These are phyloP conservation scores for Aspergillus chevalieri DNA, from an alignment of 2,329 filamentous ascomycete genomes.

Conservation along the genomic window DNA sequence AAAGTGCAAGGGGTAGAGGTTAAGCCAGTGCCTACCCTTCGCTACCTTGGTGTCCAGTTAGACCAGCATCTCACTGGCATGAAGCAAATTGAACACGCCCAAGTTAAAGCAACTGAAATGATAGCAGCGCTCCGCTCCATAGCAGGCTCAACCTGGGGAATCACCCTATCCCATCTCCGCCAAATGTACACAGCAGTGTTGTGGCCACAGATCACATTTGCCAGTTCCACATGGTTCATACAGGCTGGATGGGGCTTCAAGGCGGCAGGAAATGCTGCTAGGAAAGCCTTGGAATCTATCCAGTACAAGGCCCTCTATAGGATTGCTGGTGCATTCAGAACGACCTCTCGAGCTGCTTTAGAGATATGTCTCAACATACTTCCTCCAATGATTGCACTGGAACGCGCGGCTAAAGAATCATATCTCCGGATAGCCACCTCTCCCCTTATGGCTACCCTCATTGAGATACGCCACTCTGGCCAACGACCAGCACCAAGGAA, in stretches of 20 bases:
- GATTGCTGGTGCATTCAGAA: slow-evolving; percentile 21
- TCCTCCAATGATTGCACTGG: slow-evolving; percentile 14
- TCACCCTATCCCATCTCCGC: slow-evolving; percentile 1
- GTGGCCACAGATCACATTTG: slow-evolving; percentile 21
- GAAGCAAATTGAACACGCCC: neutral
- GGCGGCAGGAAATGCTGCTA: neutral
- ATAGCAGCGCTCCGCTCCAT: neutral
- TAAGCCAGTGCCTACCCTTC: neutral
- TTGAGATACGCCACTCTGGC: neutral
- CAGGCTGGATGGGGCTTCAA: slow-evolving; percentile 1
- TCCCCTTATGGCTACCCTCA: neutral
- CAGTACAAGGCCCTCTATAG: slow-evolving; percentile 19
- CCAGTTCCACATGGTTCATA: slow-evolving; percentile 21
- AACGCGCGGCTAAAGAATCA: slow-evolving; percentile 16
- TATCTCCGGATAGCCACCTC: slow-evolving; percentile 16
- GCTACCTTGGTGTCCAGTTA: neutral
- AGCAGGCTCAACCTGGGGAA: neutral
- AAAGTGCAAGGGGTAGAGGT: neutral
- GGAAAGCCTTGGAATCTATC: slow-evolving; percentile 6
- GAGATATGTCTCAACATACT: slow-evolving; percentile 22
- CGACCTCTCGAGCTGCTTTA: slow-evolving; percentile 11
- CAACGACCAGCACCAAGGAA: neutral
- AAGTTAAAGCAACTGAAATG: neutral
- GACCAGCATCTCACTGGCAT: neutral
- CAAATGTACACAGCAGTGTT: slow-evolving; percentile 21